Conservation (phyloP, 2,329 filamentous ascomycete species). For the Aspergillus pseudoviridinutans region DNA sequence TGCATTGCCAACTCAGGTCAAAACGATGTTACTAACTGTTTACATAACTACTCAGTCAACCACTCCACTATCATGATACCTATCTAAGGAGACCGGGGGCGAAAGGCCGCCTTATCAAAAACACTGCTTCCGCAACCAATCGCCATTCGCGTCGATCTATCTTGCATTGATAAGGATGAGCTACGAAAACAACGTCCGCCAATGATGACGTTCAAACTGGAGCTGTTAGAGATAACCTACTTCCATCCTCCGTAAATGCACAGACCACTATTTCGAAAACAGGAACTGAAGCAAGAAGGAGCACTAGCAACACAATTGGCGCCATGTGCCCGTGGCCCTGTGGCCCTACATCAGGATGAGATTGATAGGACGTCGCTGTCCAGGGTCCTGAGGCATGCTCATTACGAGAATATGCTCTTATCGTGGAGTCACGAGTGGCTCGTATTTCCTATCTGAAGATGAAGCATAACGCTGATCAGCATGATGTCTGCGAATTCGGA, state of each 20-base stretch:
- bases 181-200: conserved; percentile 2
- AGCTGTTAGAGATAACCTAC: conserved; percentile 1
- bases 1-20: not conserved
- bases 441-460: not conserved
- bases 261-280: not conserved
- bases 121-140: not conserved
- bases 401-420: not conserved
- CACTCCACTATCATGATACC: not conserved
- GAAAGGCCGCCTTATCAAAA: conserved; percentile 2
- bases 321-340: not conserved
- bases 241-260: not conserved
- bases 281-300: not conserved
- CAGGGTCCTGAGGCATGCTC: not conserved
- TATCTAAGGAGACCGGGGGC: not conserved
- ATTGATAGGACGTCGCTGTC: not conserved
- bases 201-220: not conserved
- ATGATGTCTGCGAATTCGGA: conserved; percentile 18
- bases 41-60: not conserved
- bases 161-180: conserved; percentile 5
- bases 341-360: not conserved
- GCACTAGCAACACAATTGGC: not conserved
- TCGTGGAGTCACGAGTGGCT: not conserved
- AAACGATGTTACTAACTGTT: not conserved
- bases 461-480: conserved; percentile 1
- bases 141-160: not conserved